Evolutionary conservation across 805 yeast species (phyloP), one percentile per base, ranked within the genome.

Genomic region (Candida koratica): DNA sequence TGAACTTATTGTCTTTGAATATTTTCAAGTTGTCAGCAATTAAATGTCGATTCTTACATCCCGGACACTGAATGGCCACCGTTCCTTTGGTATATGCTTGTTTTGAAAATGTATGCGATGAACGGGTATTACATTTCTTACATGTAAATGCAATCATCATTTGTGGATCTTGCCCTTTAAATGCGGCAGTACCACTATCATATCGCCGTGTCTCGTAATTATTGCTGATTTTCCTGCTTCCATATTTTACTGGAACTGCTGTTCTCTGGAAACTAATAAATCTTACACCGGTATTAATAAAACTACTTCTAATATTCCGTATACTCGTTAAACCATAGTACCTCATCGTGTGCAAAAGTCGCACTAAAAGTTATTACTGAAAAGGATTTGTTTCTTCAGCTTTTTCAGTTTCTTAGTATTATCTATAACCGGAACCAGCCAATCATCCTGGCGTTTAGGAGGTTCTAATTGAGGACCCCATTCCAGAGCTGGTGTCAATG

Each of bases 131-230:
- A 60, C 97, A 90, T 46, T 78, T 77, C 55, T 88, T 90, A 61
- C 97, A 90, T 0, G 96, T 90, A 62, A 90, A 89, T 0, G 95
- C 90, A 15, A 90, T 73, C 82, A 87, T 82, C 44, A 85, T 66
- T 56, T 81, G 77, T 2, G 95, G 95, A 43, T 81, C 77, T 36
- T 84, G 93, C 14, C 75, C 71, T 48, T 82, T 78, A 41, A 76
- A 25, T 4, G 42, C 26, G 4, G 49, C 52, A 13, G 18, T 29
- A 14, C 20, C 32, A 19, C 25, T 19, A 12, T 29, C 18, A n/a
- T n/a, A n/a, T n/a, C n/a, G n/a, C 3, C 4, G 22, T 28, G n/a
- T n/a, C n/a, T n/a, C n/a, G n/a, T n/a, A n/a, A n/a, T n/a, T n/a
- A n/a, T n/a, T n/a, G n/a, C 24, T 20, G 24, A 11, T 20, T 20